Evolutionary conservation across 768 basidiomycete species (phyloP), one percentile per base, ranked within the genome.

Genomic region (Crassisporium funariophilum): DNA sequence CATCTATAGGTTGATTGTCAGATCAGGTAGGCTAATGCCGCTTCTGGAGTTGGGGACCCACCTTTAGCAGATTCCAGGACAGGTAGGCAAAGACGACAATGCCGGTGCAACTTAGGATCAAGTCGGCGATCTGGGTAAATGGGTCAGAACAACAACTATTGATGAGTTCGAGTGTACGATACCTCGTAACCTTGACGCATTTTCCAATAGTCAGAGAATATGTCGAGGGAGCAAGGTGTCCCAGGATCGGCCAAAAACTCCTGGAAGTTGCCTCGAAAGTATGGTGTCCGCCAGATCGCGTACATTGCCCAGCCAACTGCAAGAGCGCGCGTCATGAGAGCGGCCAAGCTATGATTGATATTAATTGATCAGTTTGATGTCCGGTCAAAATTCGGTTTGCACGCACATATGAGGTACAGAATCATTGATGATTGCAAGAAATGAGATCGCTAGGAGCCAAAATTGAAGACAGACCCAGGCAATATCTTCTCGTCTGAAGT

Each of bases 331-430:
- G 77, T 74, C 37, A 70, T 67, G 4, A 80, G 55, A 3, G 75
- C 76, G 0, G 81, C 75, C 19, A 81, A 57, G 4, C 80, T 81
- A 29, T 36, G 31, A 27, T 6, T 17, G 45, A 35, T 5, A 41
- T 20, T 22, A 19, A 5, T 36, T 39, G 16, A 33, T 34, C 11
- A 31, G 9, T 7, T n/a, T 21, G 13, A 37, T 15, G 22, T 3
- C 5, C 4, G 11, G 16, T 15, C 12, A 22, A 25, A n/a, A 17
- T 27, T 17, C 4, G n/a, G n/a, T 25, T 19, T n/a, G 23, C 6
- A 56, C 74, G 44, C 52, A 81, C 80, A 75, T 60, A 54, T 83
- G 81, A 13, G 82, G 77, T 2, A 79, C 72, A 1, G 80, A 82
- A 46, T 79, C 75, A 27, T 69, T 69, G 13, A 75, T 49, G 46